Evolutionary conservation across 2,329 filamentous ascomycete species (phyloP), one percentile per base, ranked within the genome.

Genomic region (Fusarium lateritium): DNA sequence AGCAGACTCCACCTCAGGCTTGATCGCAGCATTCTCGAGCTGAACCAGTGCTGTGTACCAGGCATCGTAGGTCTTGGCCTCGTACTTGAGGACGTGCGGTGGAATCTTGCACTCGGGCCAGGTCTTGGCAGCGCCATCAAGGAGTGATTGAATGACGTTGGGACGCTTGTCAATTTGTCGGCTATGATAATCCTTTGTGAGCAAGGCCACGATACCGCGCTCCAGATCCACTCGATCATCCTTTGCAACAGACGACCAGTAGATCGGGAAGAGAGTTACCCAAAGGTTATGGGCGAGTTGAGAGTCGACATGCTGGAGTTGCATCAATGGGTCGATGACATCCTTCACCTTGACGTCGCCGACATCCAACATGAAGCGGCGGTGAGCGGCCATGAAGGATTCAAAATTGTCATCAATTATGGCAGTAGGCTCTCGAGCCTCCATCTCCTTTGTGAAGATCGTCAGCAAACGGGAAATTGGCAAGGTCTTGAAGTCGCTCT

Each of bases 21-120:
- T 90, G 75, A 97, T 91, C 10, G 94, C 94, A 28, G 92, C 89
- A 60, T 97, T 94, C 79, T 99, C 96, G 66, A 99, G 89, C 74
- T 96, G 94, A 15, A 92, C 90, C 22, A 97, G 87, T 15, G 93
- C 93, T n/a, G 94, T 94, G 77, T 99, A 99, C 97, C 96, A 99
- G 1, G 92, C 93, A 79, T 98, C 94, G 77, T 97, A 99, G 0
- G 94, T 97, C 78, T 93, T 93, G 21, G 94, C 95, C 57, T 97
- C 88, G 73, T 94, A 98, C 77, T 99, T 99, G 82, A 99, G 89
- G 38, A 98, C 94, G 76, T 99, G 96, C 0, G 96, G 94, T 8
- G 96, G 96, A 50, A 99, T 90, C 80, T 96, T 97, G 81, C 96
- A 97, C 22, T 93, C 88, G 1, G 96, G 95, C 81, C 88, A 92